Conservation (phyloP, 176 grass and related monocot species). For the Triticum turgidum region DNA sequence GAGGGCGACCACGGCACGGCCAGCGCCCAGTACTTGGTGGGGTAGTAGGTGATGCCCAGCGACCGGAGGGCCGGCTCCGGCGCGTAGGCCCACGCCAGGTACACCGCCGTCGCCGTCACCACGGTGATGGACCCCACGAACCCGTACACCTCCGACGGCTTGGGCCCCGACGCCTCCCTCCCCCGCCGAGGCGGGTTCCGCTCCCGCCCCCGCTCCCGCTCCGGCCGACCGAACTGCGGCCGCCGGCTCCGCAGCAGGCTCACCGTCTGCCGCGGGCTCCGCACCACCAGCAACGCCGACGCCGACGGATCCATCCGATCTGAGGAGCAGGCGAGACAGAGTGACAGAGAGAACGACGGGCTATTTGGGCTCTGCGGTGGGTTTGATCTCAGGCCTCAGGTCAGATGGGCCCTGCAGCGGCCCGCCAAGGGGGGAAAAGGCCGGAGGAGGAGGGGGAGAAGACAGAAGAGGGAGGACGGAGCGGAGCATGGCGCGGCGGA, state of each 20-base stretch:
- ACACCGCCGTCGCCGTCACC: conserved; percentile 62
- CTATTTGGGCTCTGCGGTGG: background rate
- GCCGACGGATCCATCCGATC: conserved; percentile 32
- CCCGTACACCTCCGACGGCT: conserved; percentile 88
- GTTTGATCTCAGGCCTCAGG: background rate
- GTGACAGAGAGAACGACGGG: too few species aligned
- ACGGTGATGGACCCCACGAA: conserved; percentile 94
- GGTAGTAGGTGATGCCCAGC: conserved; percentile 91
- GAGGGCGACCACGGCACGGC: conserved; percentile 53
- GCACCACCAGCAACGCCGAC: conserved; percentile 62
- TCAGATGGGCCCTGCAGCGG: background rate
- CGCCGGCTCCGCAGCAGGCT: conserved; percentile 58
- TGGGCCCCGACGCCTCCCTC: conserved; percentile 47
- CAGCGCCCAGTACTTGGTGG: conserved; percentile 81
- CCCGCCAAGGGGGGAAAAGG: too few species aligned
- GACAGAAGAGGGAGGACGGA: background rate
- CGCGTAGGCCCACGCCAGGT: conserved; percentile 71
- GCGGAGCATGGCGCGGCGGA: background rate
- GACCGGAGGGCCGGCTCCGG: conserved; percentile 56
- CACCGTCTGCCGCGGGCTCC: conserved; percentile 65
- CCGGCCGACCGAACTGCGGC: background rate
- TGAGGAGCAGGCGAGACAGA: too few species aligned
- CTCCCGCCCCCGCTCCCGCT: background rate
- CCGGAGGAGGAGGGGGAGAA: background rate
- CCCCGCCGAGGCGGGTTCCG: background rate